Evolutionary conservation across 306 rosid species (phyloP).

Genomic region (Begonia peltatifolia): DNA sequence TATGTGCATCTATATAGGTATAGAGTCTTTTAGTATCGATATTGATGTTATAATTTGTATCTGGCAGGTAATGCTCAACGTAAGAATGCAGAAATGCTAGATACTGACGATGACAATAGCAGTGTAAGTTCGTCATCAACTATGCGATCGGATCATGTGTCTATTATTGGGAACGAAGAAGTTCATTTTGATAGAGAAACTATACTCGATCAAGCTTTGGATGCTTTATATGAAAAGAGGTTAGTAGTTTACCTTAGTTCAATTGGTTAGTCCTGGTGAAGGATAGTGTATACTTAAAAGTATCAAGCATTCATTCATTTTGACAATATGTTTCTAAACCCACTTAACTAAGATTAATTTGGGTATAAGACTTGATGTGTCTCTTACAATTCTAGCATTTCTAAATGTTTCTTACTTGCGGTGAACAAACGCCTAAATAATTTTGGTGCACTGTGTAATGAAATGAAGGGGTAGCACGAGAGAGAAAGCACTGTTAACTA

Average conservation of each 20-base stretch:
- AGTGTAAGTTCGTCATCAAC: conserved; percentile 79
- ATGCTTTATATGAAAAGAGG: conserved; percentile 81
- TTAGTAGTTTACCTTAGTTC: conserved; percentile 15
- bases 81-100: conserved; percentile 48
- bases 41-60: background rate
- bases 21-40: no score
- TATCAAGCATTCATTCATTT: no score
- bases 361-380: no score
- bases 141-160: conserved; percentile 42
- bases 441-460: background rate
- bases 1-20: background rate
- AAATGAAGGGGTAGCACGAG: conserved; percentile 66
- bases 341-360: no score
- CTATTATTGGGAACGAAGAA: conserved; percentile 42
- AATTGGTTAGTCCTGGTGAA: no score
- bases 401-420: background rate
- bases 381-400: no score
- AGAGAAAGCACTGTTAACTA: conserved; percentile 53
- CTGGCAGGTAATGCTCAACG: conserved; percentile 64
- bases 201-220: conserved; percentile 80
- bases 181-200: conserved; percentile 47
- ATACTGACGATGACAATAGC: conserved; percentile 66
- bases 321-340: no score
- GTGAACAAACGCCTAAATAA: background rate
- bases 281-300: no score